phyloP scores from a whole-genome alignment of 306 rosid species.

The Vachellia collinsii region DNA sequence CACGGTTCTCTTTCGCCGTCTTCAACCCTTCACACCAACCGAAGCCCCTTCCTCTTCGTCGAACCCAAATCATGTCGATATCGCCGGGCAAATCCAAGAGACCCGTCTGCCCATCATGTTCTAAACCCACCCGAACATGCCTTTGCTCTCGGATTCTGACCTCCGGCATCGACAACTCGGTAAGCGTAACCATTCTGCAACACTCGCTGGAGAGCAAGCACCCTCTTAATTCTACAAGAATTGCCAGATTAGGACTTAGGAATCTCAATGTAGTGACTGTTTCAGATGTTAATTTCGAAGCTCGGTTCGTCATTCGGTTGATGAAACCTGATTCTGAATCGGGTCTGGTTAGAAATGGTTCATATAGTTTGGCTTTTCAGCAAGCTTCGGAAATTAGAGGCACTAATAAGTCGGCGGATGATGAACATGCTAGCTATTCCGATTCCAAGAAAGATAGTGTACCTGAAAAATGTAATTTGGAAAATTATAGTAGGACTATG shows the following conservation, averaged over 20 bases:
- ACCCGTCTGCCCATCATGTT: conserved; percentile 72
- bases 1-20: conserved; percentile 12
- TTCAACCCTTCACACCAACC: background rate
- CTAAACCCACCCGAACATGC: conserved; percentile 76
- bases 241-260: conserved; percentile 71
- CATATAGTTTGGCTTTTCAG: conserved; percentile 16
- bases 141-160: conserved; percentile 68
- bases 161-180: conserved; percentile 38
- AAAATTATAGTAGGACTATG: conserved; percentile 3
- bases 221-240: conserved; percentile 84
- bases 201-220: conserved; percentile 76
- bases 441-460: background rate
- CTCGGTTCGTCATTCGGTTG: conserved; percentile 55
- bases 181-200: conserved; percentile 73
- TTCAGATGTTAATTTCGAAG: conserved; percentile 66
- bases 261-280: conserved; percentile 65
- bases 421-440: conserved; percentile 11
- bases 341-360: conserved; percentile 26
- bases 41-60: conserved; percentile 28
- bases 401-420: conserved; percentile 26
- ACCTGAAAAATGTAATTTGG: conserved; percentile 21
- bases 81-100: conserved; percentile 55
- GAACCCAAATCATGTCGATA: conserved; percentile 46
- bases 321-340: conserved; percentile 27
- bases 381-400: conserved; percentile 31